These are phyloP conservation scores for Sarocladiaceae sp. DNA, from an alignment of 2,329 filamentous ascomycete species.

Conservation along the genomic window DNA sequence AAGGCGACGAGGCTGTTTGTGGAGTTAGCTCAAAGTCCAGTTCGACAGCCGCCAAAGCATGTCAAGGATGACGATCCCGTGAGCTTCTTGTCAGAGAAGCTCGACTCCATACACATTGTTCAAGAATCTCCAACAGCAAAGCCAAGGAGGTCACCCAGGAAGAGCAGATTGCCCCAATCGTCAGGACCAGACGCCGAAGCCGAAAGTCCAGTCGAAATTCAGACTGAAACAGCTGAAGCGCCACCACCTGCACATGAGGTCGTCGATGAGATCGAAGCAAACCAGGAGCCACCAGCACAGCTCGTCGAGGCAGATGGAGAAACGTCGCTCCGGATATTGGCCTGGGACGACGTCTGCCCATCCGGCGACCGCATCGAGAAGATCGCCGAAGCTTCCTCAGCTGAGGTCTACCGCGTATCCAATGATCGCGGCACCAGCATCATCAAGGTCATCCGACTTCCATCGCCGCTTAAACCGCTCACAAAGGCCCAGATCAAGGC, in stretches of 20 bases:
- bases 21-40: constrained; percentile 47
- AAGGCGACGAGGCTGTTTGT: constrained; percentile 46
- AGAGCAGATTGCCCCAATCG: background rate
- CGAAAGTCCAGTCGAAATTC: background rate
- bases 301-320: constrained; percentile 13
- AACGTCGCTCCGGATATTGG: constrained; percentile 36
- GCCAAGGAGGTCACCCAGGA: constrained; percentile 15
- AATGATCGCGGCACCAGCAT: constrained; percentile 59
- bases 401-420: constrained; percentile 60
- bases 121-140: constrained; percentile 12
- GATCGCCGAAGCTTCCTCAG: constrained; percentile 64
- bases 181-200: background rate
- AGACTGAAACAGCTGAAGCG: background rate
- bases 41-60: constrained; percentile 24
- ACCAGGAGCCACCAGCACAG: background rate
- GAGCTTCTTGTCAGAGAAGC: constrained; percentile 28
- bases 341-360: constrained; percentile 56
- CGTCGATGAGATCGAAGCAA: background rate
- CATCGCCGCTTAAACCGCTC: constrained; percentile 53
- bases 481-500: constrained; percentile 52
- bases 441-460: constrained; percentile 59
- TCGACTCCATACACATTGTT: constrained; percentile 26
- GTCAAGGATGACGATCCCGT: constrained; percentile 21
- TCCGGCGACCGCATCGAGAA: constrained; percentile 51
- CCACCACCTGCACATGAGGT: background rate